A percentile compares a stretch with the other conserved stretches of the same genome.
phyloP scores from a whole-genome alignment of 2,329 filamentous ascomycete species.

The Sporothrix pallida region DNA sequence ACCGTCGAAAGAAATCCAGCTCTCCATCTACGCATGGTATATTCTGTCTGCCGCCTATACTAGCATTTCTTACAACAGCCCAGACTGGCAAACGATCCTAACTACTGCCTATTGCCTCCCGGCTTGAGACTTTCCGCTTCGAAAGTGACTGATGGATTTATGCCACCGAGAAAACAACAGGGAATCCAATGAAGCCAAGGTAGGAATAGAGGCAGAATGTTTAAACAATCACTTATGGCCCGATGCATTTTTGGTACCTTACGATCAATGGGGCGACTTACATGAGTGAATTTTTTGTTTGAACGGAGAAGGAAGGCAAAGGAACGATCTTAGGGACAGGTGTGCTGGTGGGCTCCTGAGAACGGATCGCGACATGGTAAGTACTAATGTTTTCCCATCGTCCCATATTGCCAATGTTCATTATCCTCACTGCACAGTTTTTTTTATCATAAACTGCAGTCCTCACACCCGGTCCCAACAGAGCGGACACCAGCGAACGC shows the following conservation, averaged over 20 bases:
- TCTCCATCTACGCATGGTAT: background rate
- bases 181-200: background rate
- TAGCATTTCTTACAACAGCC: background rate
- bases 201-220: conserved; percentile 1
- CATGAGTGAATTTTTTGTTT: background rate
- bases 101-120: background rate
- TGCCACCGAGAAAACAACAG: background rate
- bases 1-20: no score
- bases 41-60: background rate
- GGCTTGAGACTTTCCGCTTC: conserved; percentile 2
- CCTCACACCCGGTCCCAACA: background rate
- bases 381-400: background rate
- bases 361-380: background rate
- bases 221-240: conserved; percentile 9
- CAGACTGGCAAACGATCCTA: background rate
- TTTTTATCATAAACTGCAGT: conserved; percentile 1
- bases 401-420: background rate
- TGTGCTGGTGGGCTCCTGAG: no score
- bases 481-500: conserved; percentile 10
- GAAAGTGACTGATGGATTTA: background rate
- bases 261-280: conserved; percentile 11
- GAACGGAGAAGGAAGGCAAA: background rate
- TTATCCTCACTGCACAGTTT: background rate
- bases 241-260: conserved; percentile 10
- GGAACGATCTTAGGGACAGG: background rate